Percentiles rank a stretch among this genome's conserved stretches.
These are phyloP conservation scores for Kalmanozyma brasiliensis DNA, from an alignment of 1,284 basidiomycete genomes.

Conservation along the genomic window DNA sequence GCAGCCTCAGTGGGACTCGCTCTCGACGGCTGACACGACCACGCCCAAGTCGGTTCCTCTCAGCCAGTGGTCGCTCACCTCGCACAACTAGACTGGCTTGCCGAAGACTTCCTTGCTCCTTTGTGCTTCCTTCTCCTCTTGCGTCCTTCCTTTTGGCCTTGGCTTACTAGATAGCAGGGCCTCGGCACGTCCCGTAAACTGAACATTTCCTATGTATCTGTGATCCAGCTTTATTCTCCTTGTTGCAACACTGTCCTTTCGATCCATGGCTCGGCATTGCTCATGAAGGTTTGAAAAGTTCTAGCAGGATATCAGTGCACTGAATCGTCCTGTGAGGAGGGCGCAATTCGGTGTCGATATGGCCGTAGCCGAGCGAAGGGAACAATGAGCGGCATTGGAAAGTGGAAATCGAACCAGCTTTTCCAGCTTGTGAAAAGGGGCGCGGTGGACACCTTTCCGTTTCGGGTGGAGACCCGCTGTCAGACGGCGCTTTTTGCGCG, in stretches of 20 bases:
- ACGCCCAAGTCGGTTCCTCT: constrained; percentile 60
- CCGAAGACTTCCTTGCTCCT: no score
- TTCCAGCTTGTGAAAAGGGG: no score
- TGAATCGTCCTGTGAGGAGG: no score
- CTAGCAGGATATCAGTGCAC: no score
- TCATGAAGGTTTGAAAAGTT: no score
- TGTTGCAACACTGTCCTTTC: constrained; percentile 10
- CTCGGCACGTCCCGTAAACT: not conserved
- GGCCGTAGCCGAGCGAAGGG: no score
- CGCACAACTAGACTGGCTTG: constrained; percentile 58
- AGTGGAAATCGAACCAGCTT: no score
- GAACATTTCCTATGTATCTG: constrained; percentile 14
- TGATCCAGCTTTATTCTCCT: constrained; percentile 5
- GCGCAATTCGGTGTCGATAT: no score
- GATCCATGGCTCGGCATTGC: not conserved
- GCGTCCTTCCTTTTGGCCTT: not conserved
- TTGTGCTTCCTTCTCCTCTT: not conserved
- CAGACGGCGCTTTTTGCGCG: no score
- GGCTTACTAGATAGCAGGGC: not conserved
- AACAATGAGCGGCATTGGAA: no score
- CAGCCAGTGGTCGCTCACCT: constrained; percentile 60
- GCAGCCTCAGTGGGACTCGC: constrained; percentile 65
- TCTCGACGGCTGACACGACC: constrained; percentile 49
- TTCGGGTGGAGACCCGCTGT: no score
- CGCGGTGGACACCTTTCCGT: no score